Evolutionary conservation across 345 rosid species (phyloP).

Genomic region (Anastatica hierochuntica): DNA sequence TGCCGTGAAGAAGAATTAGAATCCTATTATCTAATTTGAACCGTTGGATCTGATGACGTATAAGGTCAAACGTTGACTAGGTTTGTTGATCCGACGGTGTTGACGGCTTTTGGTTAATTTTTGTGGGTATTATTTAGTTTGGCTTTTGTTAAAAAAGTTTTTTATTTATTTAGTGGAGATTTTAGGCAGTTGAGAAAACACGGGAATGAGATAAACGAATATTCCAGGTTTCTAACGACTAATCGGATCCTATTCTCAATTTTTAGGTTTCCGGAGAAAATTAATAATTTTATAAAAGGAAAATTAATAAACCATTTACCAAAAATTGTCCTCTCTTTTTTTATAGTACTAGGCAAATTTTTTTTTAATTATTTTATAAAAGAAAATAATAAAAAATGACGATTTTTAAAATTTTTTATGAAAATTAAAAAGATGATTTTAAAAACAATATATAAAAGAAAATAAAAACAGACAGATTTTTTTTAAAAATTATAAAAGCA

Average conservation of each 20-base stretch:
- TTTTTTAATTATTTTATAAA: no score
- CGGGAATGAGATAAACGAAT: slow-evolving; percentile 11
- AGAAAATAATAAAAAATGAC: no score
- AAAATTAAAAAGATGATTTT: no score
- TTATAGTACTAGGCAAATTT: no score
- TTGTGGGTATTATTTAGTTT: slow-evolving; percentile 10
- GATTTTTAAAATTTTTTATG: no score
- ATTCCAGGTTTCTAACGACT: slow-evolving; percentile 14
- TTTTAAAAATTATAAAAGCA: no score
- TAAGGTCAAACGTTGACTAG: slow-evolving; percentile 1
- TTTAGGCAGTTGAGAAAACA: slow-evolving; percentile 19
- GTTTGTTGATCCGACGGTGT: slow-evolving; percentile 17
- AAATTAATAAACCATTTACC: no score
- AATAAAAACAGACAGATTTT: no score
- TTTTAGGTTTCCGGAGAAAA: no score
- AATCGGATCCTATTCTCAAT: not conserved
- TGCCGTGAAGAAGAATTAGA: not conserved
- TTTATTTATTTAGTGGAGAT: not conserved
- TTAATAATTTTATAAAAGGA: no score
- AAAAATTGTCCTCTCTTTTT: no score
- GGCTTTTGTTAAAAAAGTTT: not conserved
- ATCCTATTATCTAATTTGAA: not conserved
- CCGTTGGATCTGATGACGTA: slow-evolving; percentile 19
- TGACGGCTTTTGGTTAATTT: slow-evolving; percentile 2
- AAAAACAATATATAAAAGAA: no score